A percentile compares a stretch with the other conserved stretches of the same genome.
These are phyloP conservation scores for Tilletia caries DNA, from an alignment of 1,284 basidiomycete genomes.

Conservation along the genomic window DNA sequence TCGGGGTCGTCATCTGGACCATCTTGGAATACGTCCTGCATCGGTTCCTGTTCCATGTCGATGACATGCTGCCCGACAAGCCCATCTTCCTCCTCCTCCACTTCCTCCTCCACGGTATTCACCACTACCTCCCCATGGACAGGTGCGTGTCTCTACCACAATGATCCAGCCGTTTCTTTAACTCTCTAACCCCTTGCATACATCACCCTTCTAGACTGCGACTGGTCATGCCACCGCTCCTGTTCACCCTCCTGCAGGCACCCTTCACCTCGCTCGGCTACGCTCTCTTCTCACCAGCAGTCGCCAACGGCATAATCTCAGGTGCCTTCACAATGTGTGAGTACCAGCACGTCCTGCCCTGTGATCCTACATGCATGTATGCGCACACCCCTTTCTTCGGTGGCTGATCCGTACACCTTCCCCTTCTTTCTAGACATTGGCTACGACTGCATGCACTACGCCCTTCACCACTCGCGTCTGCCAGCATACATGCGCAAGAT, in stretches of 20 bases:
- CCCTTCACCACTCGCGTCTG: constrained; percentile 58
- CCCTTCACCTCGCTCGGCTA: constrained; percentile 89
- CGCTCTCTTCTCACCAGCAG: constrained; percentile 71
- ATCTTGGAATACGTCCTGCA: constrained; percentile 92
- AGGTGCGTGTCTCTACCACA: constrained; percentile 59
- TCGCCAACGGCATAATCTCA: constrained; percentile 89
- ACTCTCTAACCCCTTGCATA: too few relatives aligned
- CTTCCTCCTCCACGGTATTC: constrained; percentile 91
- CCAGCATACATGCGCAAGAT: constrained; percentile 81
- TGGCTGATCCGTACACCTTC: too few relatives aligned
- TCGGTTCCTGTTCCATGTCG: constrained; percentile 96
- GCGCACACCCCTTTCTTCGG: too few relatives aligned
- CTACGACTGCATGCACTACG: constrained; percentile 54
- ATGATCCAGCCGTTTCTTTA: neutral
- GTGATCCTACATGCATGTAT: too few relatives aligned
- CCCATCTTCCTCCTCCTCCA: constrained; percentile 78
- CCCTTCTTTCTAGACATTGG: constrained; percentile 55
- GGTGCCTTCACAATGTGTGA: constrained; percentile 79
- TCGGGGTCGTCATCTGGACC: constrained; percentile 89
- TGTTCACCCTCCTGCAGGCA: constrained; percentile 74
- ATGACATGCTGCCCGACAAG: constrained; percentile 79
- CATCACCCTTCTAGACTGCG: constrained; percentile 49
- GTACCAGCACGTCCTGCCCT: neutral
- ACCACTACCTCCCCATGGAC: constrained; percentile 98
- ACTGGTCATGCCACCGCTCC: constrained; percentile 90